Evolutionary conservation across 768 basidiomycete genomes (phyloP).

Genomic region (Hygrophorus russula): DNA sequence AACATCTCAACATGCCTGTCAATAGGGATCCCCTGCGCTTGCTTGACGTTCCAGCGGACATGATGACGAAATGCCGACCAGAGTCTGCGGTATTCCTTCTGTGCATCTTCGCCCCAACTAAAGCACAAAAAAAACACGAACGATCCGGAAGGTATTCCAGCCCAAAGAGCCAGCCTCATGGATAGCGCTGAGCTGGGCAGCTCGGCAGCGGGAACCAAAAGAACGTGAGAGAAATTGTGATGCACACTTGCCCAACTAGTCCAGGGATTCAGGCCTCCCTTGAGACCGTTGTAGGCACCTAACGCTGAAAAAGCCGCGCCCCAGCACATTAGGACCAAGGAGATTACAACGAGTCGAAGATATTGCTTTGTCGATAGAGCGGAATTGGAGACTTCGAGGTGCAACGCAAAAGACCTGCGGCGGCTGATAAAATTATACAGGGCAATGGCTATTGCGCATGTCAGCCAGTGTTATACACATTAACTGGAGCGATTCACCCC

Average conservation of each 20-base stretch:
- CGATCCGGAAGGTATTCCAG: constrained; percentile 12
- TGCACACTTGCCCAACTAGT: constrained; percentile 38
- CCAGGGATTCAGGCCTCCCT: constrained; percentile 29
- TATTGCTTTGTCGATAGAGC: constrained; percentile 30
- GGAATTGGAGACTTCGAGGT: constrained; percentile 25
- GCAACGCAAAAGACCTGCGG: constrained; percentile 34
- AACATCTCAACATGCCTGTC: too few species aligned
- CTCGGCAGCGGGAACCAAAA: background rate
- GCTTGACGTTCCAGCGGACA: too few species aligned
- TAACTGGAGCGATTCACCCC: constrained; percentile 18
- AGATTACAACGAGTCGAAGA: constrained; percentile 49
- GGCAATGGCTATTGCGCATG: constrained; percentile 10
- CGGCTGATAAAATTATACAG: constrained; percentile 30
- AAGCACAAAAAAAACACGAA: constrained; percentile 47
- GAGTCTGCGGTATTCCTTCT: constrained; percentile 24
- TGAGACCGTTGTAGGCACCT: constrained; percentile 24
- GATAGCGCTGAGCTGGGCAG: background rate
- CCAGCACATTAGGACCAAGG: constrained; percentile 31
- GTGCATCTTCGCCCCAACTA: constrained; percentile 36
- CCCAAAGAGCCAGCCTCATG: constrained; percentile 1
- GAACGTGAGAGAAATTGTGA: constrained; percentile 22
- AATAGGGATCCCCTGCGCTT: too few species aligned
- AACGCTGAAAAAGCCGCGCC: constrained; percentile 22
- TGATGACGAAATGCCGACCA: background rate
- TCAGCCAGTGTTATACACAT: constrained; percentile 6